Evolutionary conservation across 192 early-diverging fungal genomes (phyloP).

Genomic region (Coemansia sp.): DNA sequence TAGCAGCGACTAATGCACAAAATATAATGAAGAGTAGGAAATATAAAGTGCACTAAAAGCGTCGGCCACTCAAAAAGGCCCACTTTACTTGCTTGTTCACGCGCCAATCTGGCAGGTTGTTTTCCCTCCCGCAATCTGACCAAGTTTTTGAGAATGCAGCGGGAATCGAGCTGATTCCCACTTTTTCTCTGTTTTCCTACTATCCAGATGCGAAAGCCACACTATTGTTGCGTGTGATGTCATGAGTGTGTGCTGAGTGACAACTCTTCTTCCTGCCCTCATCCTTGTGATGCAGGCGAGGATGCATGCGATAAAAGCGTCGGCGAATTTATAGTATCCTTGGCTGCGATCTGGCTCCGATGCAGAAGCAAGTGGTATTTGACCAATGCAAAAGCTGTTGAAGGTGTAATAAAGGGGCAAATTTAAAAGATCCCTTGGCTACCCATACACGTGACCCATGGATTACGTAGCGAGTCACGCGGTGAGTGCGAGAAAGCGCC

Average conservation of each 20-base stretch:
- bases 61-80: neutral
- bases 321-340: neutral
- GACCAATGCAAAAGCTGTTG: neutral
- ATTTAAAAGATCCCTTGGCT: no score
- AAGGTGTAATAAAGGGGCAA: no score
- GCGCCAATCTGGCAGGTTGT: neutral
- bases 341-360: neutral
- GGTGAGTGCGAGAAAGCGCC: neutral
- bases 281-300: neutral
- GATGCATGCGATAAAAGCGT: neutral
- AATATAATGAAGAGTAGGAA: slow-evolving; percentile 1
- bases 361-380: neutral
- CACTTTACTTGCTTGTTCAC: neutral
- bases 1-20: neutral
- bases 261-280: neutral
- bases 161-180: neutral
- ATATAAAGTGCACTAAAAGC: neutral
- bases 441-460: neutral
- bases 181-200: neutral
- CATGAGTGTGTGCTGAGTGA: neutral
- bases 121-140: neutral
- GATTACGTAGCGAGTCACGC: neutral
- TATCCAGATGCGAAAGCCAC: neutral
- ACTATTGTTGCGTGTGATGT: neutral
- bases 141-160: neutral